These are phyloP conservation scores for Teratosphaeria gauchensis DNA, from an alignment of 2,329 filamentous ascomycete species.

Conservation along the genomic window DNA sequence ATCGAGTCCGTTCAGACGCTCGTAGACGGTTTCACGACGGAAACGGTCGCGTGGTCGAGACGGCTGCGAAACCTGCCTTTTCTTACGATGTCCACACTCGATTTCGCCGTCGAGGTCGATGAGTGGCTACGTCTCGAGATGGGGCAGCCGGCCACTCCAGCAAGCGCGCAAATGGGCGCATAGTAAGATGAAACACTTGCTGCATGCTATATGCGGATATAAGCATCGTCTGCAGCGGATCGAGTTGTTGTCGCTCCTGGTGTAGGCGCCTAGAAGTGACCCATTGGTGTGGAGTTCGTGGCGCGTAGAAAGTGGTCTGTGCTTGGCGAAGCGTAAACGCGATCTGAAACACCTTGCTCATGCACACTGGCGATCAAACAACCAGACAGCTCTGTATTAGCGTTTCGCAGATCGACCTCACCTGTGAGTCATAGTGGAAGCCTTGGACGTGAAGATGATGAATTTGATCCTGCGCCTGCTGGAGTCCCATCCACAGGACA, in stretches of 20 bases:
- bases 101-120: conserved; percentile 3
- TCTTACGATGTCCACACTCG: conserved; percentile 5
- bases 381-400: not conserved
- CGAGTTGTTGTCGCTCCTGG: conserved; percentile 2
- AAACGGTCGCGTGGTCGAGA: conserved; percentile 5
- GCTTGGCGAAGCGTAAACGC: not conserved
- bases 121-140: conserved; percentile 15
- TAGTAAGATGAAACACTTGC: conserved; percentile 23
- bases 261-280: conserved; percentile 6
- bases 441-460: not conserved
- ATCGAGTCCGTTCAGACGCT: not conserved
- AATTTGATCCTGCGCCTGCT: not conserved
- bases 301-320: conserved; percentile 9
- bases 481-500: not conserved
- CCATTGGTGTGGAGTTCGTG: conserved; percentile 6
- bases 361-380: conserved; percentile 8
- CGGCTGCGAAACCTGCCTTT: conserved; percentile 5
- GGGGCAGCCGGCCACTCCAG: conserved; percentile 4
- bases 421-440: conserved; percentile 11
- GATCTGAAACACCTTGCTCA: not conserved
- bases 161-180: conserved; percentile 17
- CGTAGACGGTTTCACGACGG: conserved; percentile 6
- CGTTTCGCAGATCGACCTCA: conserved; percentile 5
- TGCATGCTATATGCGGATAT: conserved; percentile 3
- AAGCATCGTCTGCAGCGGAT: conserved; percentile 4